Evolutionary conservation across 129 eudicot genomes (phyloP), one percentile per base, ranked within the genome.

Genomic region (Solidago caesia): DNA sequence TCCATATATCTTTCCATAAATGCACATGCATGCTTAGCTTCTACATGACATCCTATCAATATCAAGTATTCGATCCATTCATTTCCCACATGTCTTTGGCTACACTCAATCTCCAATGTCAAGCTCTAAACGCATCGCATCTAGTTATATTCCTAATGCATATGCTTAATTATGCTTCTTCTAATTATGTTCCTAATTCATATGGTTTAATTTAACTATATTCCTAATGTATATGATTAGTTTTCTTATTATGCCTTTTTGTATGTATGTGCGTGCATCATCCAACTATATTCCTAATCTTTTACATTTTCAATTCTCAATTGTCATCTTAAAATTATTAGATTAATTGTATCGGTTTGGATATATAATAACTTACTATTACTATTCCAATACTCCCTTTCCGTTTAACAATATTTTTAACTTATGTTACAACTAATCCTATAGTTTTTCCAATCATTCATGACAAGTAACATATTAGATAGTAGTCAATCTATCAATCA

Each of bases 1-100:
- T 55, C 72, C 64, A 9, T 12, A 77, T 69, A 68, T 60, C 53
- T 77, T 77, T 72, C 77, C 82, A 64, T 71, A 71, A 78, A 71
- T 78, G 82, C 82, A 78, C 77, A 78, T 78, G 82, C 70, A 71
- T 71, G 77, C 68, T 78, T 71, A 63, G 77, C 76, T 78, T 78
- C 82, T 62, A 78, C 77, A 71, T 52, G 82, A 63, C 82, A 62
- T 55, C 67, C 80, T 67, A 26, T 75, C 79, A 12, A 67, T 67
- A 26, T 75, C 79, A 12, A 67, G 55, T 33, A 33, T 15, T 26
- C 62, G 33, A 46, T 70, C 49, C 15, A 27, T 7, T 46, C n/a
- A 43, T 68, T 65, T 25, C 56, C 66, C 58, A 49, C 57, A 60
- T 77, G 70, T 10, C 75, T 77, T 77, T 48, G 68, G 58, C 58